phyloP scores from a whole-genome alignment of 192 early-diverging fungal genomes.

The Physocladia obscura region DNA sequence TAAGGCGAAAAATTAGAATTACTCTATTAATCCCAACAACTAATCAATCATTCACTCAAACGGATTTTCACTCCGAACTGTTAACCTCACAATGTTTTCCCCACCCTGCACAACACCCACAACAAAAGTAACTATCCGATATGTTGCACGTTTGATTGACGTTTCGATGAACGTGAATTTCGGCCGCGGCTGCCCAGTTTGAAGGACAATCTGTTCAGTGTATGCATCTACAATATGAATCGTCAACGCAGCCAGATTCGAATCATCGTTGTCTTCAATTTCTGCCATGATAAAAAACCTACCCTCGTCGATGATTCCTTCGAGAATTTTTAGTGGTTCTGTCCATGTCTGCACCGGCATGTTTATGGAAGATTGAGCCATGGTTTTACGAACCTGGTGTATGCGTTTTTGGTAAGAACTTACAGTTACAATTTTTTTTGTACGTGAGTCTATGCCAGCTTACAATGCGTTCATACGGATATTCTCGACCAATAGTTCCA shows the following conservation, averaged over 20 bases:
- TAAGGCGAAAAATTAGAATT: too few relatives aligned
- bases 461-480: slow-evolving; percentile 58
- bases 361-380: too few relatives aligned
- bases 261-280: background rate
- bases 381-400: too few relatives aligned
- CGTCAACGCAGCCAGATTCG: background rate
- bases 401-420: too few relatives aligned
- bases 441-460: background rate
- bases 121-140: background rate
- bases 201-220: background rate
- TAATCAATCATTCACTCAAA: too few relatives aligned
- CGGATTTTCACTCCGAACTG: background rate
- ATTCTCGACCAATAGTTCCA: slow-evolving; percentile 59
- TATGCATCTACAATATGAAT: background rate
- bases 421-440: background rate
- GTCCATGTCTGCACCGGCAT: too few relatives aligned
- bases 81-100: background rate
- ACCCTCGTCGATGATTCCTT: background rate
- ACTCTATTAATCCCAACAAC: too few relatives aligned
- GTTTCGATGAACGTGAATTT: slow-evolving; percentile 14
- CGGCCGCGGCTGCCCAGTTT: background rate
- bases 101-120: background rate
- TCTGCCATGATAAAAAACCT: slow-evolving; percentile 11
- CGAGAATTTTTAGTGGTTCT: too few relatives aligned
- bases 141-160: background rate